Percentiles rank a stretch among this genome's conserved stretches.
These are phyloP conservation scores for Shiraia bambusicola DNA, from an alignment of 2,329 filamentous ascomycete species.

Conservation along the genomic window DNA sequence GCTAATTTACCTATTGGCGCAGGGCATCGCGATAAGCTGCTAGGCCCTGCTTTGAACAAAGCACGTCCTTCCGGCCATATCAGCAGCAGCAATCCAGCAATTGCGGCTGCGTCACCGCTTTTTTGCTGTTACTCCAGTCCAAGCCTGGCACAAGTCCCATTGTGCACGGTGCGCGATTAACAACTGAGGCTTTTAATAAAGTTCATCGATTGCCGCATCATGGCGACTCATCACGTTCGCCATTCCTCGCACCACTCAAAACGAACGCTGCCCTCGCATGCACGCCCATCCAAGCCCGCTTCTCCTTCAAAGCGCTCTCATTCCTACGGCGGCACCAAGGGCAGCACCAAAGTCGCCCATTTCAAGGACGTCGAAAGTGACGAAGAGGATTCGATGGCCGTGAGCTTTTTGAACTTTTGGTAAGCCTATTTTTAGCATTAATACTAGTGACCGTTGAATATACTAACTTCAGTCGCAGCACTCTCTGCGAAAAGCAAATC, in stretches of 20 bases:
- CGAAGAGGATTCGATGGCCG: slow-evolving; percentile 54
- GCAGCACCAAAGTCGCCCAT: slow-evolving; percentile 24
- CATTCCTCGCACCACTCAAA: slow-evolving; percentile 39
- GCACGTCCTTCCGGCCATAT: slow-evolving; percentile 40
- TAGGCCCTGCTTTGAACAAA: slow-evolving; percentile 27
- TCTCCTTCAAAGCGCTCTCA: slow-evolving; percentile 38
- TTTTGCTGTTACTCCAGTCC: slow-evolving; percentile 24
- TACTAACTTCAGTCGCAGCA: slow-evolving; percentile 45
- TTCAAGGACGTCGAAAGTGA: slow-evolving; percentile 35
- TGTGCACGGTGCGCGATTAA: slow-evolving; percentile 36
- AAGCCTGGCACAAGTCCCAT: slow-evolving; percentile 27
- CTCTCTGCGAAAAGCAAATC: slow-evolving; percentile 67
- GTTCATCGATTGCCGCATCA: slow-evolving; percentile 36
- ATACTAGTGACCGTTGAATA: not conserved
- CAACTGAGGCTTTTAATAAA: slow-evolving; percentile 35
- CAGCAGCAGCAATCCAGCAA: slow-evolving; percentile 25
- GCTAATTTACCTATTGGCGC: slow-evolving; percentile 39
- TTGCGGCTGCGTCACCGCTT: slow-evolving; percentile 43
- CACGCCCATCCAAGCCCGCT: slow-evolving; percentile 37
- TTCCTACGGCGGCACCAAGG: slow-evolving; percentile 35
- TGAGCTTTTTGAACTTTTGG: slow-evolving; percentile 57
- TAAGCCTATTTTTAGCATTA: slow-evolving; percentile 29
- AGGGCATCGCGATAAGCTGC: slow-evolving; percentile 39
- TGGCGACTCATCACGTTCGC: slow-evolving; percentile 39
- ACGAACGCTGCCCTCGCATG: slow-evolving; percentile 38